These are phyloP conservation scores for Penstemon davidsonii DNA, from an alignment of 257 asterid species.

Conservation along the genomic window DNA sequence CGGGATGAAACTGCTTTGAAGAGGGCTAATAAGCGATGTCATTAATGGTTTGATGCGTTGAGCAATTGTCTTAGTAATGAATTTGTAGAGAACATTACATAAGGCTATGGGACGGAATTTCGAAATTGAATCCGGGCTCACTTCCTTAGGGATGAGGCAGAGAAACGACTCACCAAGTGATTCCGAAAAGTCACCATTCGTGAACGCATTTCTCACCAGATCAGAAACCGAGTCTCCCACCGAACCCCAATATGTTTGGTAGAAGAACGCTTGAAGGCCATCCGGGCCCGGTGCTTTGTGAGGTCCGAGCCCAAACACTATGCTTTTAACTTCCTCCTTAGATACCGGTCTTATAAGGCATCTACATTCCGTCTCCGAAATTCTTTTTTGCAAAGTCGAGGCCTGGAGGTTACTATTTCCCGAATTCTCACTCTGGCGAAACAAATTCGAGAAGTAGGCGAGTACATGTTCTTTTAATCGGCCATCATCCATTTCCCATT, in stretches of 20 bases:
- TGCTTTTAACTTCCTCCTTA: not conserved
- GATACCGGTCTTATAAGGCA: no score
- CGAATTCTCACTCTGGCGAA: no score
- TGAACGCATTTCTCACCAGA: rapidly evolving
- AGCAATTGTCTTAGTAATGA: not conserved
- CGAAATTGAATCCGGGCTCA: no score
- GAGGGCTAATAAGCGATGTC: not conserved
- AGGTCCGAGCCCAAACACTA: not conserved
- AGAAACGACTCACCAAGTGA: not conserved
- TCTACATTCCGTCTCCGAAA: no score
- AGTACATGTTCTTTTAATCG: no score
- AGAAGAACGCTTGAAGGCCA: not conserved
- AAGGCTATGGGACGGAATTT: no score
- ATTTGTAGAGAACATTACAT: not conserved
- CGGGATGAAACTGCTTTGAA: not conserved
- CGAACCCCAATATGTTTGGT: not conserved
- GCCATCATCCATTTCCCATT: not conserved
- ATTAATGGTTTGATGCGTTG: not conserved
- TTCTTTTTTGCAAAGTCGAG: no score
- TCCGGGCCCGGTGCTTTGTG: not conserved
- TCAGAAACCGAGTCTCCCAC: not conserved
- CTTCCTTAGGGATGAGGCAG: no score
- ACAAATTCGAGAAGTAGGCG: no score
- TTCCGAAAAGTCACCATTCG: rapidly evolving
- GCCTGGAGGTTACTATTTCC: no score